A percentile compares a stretch with the other conserved stretches of the same genome.
These are phyloP conservation scores for Entomortierella parvispora DNA, from an alignment of 192 early-diverging fungal species.

Conservation along the genomic window DNA sequence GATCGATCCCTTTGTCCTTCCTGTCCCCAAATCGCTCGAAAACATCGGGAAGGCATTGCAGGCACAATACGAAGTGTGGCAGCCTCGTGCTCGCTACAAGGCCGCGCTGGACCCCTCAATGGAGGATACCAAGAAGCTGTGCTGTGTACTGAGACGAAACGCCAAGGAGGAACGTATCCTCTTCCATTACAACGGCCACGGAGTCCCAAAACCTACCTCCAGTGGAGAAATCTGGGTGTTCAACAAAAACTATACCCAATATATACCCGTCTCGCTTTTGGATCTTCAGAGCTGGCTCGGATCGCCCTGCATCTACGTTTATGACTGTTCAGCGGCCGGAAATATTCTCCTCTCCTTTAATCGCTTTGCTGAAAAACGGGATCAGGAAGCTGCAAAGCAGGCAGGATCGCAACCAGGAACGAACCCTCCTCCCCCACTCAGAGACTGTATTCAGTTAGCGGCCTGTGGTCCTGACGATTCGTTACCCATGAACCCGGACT, in stretches of 20 bases:
- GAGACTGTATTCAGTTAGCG: constrained; percentile 93
- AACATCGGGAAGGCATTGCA: constrained; percentile 92
- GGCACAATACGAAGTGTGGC: constrained; percentile 92
- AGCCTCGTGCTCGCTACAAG: constrained; percentile 85
- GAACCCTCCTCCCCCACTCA: constrained; percentile 54
- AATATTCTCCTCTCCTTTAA: constrained; percentile 92
- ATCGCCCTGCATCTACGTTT: constrained; percentile 95
- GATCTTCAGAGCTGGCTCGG: constrained; percentile 96
- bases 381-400: constrained; percentile 70
- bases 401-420: constrained; percentile 53
- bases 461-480: constrained; percentile 87
- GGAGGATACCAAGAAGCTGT: constrained; percentile 94
- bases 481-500: constrained; percentile 91
- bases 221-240: constrained; percentile 99
- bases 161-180: constrained; percentile 95
- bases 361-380: constrained; percentile 86
- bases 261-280: constrained; percentile 92
- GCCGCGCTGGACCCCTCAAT: constrained; percentile 89
- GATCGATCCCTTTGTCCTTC: constrained; percentile 88
- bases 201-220: constrained; percentile 93
- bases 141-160: constrained; percentile 79
- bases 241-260: constrained; percentile 97
- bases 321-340: constrained; percentile 94
- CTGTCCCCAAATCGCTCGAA: constrained; percentile 84
- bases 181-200: constrained; percentile 99